Base-by-base conservation (phyloP, 1,284 basidiomycete species). In the Ceratobasidium sp. region DNA sequence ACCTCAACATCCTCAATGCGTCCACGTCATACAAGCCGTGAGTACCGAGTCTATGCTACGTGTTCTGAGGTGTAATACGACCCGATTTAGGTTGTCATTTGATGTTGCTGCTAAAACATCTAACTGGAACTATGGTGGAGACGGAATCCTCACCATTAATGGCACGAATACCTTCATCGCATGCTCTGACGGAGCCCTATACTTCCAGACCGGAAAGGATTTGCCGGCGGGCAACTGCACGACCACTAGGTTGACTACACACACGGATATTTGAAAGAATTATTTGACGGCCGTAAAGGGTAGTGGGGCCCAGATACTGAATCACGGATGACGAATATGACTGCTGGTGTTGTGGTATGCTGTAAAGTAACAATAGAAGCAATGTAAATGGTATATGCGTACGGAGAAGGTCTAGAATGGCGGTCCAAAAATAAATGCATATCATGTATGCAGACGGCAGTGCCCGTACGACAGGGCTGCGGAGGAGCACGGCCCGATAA, bases 171-270 rank as follows among this genome's bases (percentile, higher is more conserved):
- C n/a, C 15, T 68, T 68, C 34, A 49, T 68, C 17, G 29, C 66
- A 9, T 68, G 66, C 49, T 29, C 29, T 2, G 29, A 37, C 19
- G 66, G 66, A 11, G 66, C 46, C 9, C 34, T 68, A 6, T 68
- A 68, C 51, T 56, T 68, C n/a, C 66, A 68, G 34, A 68, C 66
- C 9, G 66, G 66, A 19, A 68, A n/a, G 19, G 49, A 68, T 54
- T 8, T 68, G 49, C 66, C 66, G 7, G 15, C 25, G 15, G 51
- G 66, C 25, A 68, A 68, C 43, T 68, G 66, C 34, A 68, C 66
- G 11, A 68, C 66, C 22, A 68, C 66, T 25, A 46, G 49, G 29
- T 40, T 68, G 66, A 29, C 40, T 9, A 66, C 44, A n/a, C n/a
- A 40, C 37, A 40, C 37, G 37, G 37, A 40, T 40, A 40, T 40